Base-by-base conservation (phyloP, 805 yeast genomes). In the Saccharomycopsis sp. region DNA sequence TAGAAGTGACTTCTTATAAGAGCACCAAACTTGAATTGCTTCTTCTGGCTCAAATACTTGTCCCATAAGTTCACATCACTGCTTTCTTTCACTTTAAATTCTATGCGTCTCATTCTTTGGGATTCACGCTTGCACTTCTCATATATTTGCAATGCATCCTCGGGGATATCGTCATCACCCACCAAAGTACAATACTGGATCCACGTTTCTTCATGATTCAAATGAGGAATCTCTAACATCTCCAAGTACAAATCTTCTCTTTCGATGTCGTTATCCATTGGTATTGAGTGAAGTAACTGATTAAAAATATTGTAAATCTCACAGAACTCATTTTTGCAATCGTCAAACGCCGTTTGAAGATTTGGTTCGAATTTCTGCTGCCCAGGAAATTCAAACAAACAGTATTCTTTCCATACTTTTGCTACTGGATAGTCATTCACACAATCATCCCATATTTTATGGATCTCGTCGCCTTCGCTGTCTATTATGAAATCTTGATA, bases 221-320 rank as follows among this genome's bases (percentile, higher is more conserved):
- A 45, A 54, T 73, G 78, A 0, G 79, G 79, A 7, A 54, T 50
- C 1, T 52, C 32, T 4, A 77, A 53, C 32, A 74, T 56, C 22
- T 59, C 52, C 3, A 61, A 13, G 32, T 49, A 54, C 21, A 6
- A 17, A 33, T 33, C 39, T n/a, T n/a, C n/a, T n/a, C n/a, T n/a
- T n/a, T n/a, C n/a, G n/a, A n/a, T n/a, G n/a, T n/a, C n/a, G n/a
- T n/a, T n/a, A n/a, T n/a, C n/a, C n/a, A n/a, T n/a, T n/a, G n/a
- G n/a, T n/a, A n/a, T n/a, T n/a, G n/a, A n/a, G n/a, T n/a, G n/a
- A n/a, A n/a, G n/a, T n/a, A n/a, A n/a, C n/a, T n/a, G n/a, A n/a
- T n/a, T n/a, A n/a, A n/a, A n/a, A n/a, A n/a, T n/a, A n/a, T n/a
- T n/a, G n/a, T n/a, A n/a, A n/a, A n/a, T n/a, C n/a, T n/a, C n/a